Conservation (phyloP, 169 alveolate genomes). For the Theileria equi region DNA sequence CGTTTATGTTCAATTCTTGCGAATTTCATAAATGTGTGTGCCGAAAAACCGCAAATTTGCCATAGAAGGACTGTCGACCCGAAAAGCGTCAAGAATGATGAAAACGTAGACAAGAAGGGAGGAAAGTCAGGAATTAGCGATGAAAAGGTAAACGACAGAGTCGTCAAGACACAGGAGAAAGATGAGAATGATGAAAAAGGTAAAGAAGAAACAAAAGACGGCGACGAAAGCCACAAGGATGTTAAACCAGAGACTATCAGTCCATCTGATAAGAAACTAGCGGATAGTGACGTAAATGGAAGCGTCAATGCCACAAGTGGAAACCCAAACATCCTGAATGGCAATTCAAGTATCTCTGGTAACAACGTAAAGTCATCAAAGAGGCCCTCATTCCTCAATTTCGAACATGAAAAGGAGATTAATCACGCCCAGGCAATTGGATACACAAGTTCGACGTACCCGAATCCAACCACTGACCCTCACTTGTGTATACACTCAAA, state of each 20-base stretch:
- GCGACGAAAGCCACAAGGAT: no score
- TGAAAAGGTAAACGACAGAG: no score
- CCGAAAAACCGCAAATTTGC: not conserved
- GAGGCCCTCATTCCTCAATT: not conserved
- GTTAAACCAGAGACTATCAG: no score
- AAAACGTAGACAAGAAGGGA: not conserved
- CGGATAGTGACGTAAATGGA: no score
- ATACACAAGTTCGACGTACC: slow-evolving; percentile 38
- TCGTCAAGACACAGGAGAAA: no score
- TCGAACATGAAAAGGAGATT: not conserved
- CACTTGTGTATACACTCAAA: slow-evolving; percentile 35
- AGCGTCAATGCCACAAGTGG: no score
- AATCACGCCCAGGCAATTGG: slow-evolving; percentile 41
- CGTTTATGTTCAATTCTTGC: no score
- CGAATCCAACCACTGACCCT: slow-evolving; percentile 50
- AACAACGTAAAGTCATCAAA: not conserved
- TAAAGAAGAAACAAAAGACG: no score
- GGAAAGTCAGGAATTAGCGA: not conserved
- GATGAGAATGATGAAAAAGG: no score
- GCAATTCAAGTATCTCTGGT: not conserved
- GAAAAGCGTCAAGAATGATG: not conserved
- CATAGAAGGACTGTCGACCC: not conserved
- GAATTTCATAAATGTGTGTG: no score
- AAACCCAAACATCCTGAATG: no score
- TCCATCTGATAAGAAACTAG: no score